Evolutionary conservation across 352 stramenopile genomes (phyloP), one percentile per base, ranked within the genome.

Genomic region (Elongisporangium prolatum): DNA sequence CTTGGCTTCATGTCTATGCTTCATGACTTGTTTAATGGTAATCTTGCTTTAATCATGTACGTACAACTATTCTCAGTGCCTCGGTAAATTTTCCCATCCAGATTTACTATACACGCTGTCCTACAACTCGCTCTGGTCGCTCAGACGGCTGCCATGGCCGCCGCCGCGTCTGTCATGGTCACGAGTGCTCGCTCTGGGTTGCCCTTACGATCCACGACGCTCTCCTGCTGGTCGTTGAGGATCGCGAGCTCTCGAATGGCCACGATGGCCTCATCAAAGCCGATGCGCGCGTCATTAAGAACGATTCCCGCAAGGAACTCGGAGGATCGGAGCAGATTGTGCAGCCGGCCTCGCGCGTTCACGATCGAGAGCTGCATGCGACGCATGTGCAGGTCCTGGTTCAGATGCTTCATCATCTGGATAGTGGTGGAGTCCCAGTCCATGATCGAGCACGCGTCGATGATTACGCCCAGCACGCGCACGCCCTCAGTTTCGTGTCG

Each of bases 381-480:
- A 60, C 82, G 81, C 3, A 64, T 47, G 21, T 68, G 63, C 28
- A 93, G 66, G 25, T 89, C 77, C 40, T 77, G 61, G 49, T 88
- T 80, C 28, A 93, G 60, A 48, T 86, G 74, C 56, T 93, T 91
- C 76, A 93, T 89, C 80, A 91, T 89, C 59, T 93, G 84, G 47
- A 93, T 89, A 17, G 84, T 91, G 0, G 84, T 93, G 11, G 80
- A 88, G 61, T 93, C 84, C 75, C 83, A 89, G 51, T 93, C 84
- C 77, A 91, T 91, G 55, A 91, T 85, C 50, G 74, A 91, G 21
- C 72, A 70, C 25, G 82, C 81, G 53, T 93, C 84, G 50, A 92
- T 88, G 7, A 87, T 69, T 37, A 90, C 77, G 34, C 80, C 80
- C 38, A 67, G 68, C 38, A 88, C 75, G 28, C 48, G 56, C 24